Base-by-base conservation (phyloP, 164 flowering plant genomes). In the Sedum album region DNA sequence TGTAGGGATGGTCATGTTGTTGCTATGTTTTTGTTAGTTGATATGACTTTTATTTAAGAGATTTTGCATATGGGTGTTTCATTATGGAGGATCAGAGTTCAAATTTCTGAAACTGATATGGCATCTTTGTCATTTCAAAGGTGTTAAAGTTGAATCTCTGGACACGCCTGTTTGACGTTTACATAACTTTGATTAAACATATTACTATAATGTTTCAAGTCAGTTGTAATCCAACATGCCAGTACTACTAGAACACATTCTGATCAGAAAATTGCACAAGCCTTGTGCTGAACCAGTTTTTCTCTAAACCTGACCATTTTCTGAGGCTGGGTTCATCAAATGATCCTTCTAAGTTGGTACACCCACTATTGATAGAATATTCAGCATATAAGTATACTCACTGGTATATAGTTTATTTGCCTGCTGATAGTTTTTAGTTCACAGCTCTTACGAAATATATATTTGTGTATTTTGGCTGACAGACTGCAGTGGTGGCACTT, bases 401-500 rank as follows among this genome's bases (percentile, higher is more conserved):
- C n/a, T n/a, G 1, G 17, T 20, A 31, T 1, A 20, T 55, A 4
- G 1, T 36, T 14, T 11, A 28, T 25, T 51, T 69, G 36, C 65
- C 33, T 61, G 4, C 41, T n/a, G 31, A 38, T 4, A 15, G 65
- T 18, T 11, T 6, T 30, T 73, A 65, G 70, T 60, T 65, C 33
- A 17, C 41, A 23, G 35, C 41, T 55, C 33, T 55, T 55, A 23
- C n/a, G 62, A 20, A 28, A 30, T 4, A 26, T 57, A 30, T 26
- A 33, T 13, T 30, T 51, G 18, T 57, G n/a, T 31, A 1, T 55
- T 42, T 61, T 11, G 66, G 48, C 74, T 28, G 79, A 51, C 88
- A 95, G 99, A 89, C 99, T 73, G 99, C 98, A 41, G 85, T 93
- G 1, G 73, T 91, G 83, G 76, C 74, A 31, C 76, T 86, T 14